These are phyloP conservation scores for Passiflora organensis DNA, from an alignment of 345 rosid genomes.

Conservation along the genomic window DNA sequence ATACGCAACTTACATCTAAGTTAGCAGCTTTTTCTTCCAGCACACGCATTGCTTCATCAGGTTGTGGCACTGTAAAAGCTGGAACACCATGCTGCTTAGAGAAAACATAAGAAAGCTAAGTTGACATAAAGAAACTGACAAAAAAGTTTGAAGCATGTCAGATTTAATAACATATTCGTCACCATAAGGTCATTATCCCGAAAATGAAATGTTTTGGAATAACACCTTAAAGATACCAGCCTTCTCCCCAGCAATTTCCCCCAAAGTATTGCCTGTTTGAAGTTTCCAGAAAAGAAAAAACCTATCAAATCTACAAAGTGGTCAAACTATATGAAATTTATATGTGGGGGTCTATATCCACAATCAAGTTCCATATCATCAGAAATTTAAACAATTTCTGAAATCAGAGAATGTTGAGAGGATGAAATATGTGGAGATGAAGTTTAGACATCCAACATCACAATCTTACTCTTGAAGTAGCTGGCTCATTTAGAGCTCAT, in stretches of 20 bases:
- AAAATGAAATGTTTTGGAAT: constrained; percentile 3
- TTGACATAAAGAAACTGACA: neutral
- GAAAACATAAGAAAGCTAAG: neutral
- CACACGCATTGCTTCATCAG: constrained; percentile 90
- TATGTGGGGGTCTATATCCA: neutral
- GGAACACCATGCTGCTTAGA: constrained; percentile 64
- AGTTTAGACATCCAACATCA: too few species aligned
- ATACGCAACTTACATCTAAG: constrained; percentile 52
- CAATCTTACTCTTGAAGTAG: too few species aligned
- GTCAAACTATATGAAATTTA: neutral
- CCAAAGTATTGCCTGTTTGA: constrained; percentile 80
- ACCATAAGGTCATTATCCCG: constrained; percentile 13
- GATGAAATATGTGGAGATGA: too few species aligned
- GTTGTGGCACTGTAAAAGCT: constrained; percentile 90
- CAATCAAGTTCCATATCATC: too few species aligned
- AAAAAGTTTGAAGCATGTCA: neutral
- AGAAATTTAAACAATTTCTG: too few species aligned
- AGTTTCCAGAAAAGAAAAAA: constrained; percentile 16
- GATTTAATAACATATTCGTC: neutral
- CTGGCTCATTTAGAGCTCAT: too few species aligned
- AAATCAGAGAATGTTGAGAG: too few species aligned
- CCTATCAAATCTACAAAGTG: neutral
- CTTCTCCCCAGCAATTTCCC: constrained; percentile 93
- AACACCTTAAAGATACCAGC: constrained; percentile 97
- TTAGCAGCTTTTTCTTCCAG: constrained; percentile 72